Conservation (phyloP, 768 basidiomycete species). For the Hortiboletus campestris region DNA sequence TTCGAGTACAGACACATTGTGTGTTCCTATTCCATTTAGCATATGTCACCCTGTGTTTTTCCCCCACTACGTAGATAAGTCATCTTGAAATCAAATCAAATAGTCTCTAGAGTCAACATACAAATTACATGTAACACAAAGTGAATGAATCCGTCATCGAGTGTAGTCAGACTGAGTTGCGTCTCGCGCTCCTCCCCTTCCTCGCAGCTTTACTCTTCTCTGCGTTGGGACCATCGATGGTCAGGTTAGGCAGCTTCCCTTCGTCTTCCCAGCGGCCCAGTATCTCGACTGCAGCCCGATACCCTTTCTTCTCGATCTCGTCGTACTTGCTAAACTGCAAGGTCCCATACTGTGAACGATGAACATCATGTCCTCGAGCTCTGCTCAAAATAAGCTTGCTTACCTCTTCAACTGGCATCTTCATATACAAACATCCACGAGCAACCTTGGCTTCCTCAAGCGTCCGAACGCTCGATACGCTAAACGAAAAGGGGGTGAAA, state of each 20-base stretch:
- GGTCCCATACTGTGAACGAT: constrained; percentile 72
- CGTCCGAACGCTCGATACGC: constrained; percentile 93
- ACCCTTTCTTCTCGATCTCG: constrained; percentile 83
- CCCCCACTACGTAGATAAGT: constrained; percentile 17
- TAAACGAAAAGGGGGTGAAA: constrained; percentile 29
- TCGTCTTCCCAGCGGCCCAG: constrained; percentile 80
- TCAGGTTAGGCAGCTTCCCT: constrained; percentile 74
- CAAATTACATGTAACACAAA: background rate
- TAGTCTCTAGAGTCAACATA: background rate
- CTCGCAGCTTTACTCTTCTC: constrained; percentile 44
- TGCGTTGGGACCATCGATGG: constrained; percentile 56
- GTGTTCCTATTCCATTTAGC: constrained; percentile 11
- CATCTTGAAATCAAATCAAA: constrained; percentile 12
- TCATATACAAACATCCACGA: constrained; percentile 86
- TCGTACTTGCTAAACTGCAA: constrained; percentile 87
- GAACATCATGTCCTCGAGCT: background rate
- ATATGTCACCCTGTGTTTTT: constrained; percentile 15
- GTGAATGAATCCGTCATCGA: background rate
- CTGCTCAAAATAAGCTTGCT: constrained; percentile 12
- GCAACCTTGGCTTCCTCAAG: constrained; percentile 93
- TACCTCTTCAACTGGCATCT: constrained; percentile 93
- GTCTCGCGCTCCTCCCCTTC: constrained; percentile 73
- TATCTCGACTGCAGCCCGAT: constrained; percentile 66
- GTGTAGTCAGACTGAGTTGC: constrained; percentile 58
- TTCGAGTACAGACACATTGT: constrained; percentile 23